phyloP scores from a whole-genome alignment of 2,329 filamentous ascomycete genomes.

The Byssochlamys sp. region DNA sequence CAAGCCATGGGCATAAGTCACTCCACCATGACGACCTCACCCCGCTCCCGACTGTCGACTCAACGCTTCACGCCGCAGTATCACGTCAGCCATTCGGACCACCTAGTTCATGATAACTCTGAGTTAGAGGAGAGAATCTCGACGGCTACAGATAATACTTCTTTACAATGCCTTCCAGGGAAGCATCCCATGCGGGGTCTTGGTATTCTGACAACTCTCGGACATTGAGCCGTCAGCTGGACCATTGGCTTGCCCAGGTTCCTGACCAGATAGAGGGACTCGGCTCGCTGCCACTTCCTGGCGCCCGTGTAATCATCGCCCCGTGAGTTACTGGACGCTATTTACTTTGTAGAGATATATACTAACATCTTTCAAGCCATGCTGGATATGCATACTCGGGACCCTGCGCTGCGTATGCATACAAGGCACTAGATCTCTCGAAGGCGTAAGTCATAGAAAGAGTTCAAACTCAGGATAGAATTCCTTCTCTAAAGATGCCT shows the following conservation, averaged over 20 bases:
- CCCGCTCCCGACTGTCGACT: constrained; percentile 16
- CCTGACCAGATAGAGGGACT: constrained; percentile 55
- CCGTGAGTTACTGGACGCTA: constrained; percentile 54
- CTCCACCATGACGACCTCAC: constrained; percentile 17
- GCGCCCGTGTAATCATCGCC: constrained; percentile 78
- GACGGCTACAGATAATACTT: not conserved
- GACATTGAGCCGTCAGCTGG: constrained; percentile 59
- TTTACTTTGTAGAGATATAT: constrained; percentile 17
- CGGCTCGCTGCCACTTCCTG: constrained; percentile 57
- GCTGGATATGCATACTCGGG: constrained; percentile 91
- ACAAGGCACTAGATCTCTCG: constrained; percentile 75
- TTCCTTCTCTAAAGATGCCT: constrained; percentile 3
- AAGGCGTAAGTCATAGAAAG: constrained; percentile 46
- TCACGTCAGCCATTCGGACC: not conserved
- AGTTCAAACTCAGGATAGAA: not conserved
- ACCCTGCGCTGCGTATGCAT: constrained; percentile 85
- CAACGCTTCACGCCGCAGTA: constrained; percentile 3
- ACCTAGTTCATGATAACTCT: not conserved
- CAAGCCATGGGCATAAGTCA: constrained; percentile 9
- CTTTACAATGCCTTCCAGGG: constrained; percentile 33
- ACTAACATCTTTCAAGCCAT: constrained; percentile 52
- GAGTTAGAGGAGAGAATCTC: not conserved
- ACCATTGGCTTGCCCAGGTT: constrained; percentile 64
- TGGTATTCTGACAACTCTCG: constrained; percentile 66
- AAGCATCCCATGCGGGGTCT: constrained; percentile 68